These are phyloP conservation scores for Candida suzukii DNA, from an alignment of 805 yeast species.

Conservation along the genomic window DNA sequence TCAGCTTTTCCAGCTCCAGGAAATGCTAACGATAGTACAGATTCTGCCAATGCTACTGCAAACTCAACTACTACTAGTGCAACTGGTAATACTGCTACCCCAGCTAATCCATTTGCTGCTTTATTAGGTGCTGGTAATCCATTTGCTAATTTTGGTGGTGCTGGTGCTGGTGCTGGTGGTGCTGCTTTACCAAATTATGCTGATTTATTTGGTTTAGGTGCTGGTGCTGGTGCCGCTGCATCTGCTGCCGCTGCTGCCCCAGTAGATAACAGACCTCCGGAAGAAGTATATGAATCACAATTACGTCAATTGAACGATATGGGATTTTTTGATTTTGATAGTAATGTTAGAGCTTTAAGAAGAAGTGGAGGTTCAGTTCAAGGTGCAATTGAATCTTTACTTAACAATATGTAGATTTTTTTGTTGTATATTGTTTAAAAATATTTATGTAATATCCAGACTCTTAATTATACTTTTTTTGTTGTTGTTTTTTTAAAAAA, in stretches of 20 bases:
- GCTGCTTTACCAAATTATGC: constrained; percentile 34
- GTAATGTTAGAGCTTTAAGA: constrained; percentile 85
- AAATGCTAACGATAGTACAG: constrained; percentile 17
- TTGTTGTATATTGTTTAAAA: no score
- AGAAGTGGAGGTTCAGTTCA: constrained; percentile 96
- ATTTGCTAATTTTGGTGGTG: constrained; percentile 21
- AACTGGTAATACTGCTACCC: constrained; percentile 3
- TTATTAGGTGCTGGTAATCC: constrained; percentile 35
- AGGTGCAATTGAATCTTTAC: constrained; percentile 86
- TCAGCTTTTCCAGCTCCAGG: constrained; percentile 46
- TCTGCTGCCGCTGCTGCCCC: constrained; percentile 55
- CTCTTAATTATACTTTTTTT: not conserved
- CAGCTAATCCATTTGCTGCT: constrained; percentile 48
- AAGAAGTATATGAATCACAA: constrained; percentile 67
- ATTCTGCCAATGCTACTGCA: not conserved
- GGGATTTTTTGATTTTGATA: constrained; percentile 88
- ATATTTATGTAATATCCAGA: not conserved
- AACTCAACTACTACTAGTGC: constrained; percentile 2
- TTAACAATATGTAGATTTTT: constrained; percentile 42
- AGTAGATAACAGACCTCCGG: constrained; percentile 67
- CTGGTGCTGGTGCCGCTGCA: constrained; percentile 46
- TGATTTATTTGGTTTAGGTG: constrained; percentile 52
- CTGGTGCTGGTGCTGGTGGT: constrained; percentile 16
- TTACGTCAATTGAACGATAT: constrained; percentile 72
- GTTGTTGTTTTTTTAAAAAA: no score